Conservation (phyloP, 331 rosid genomes). For the Malus hybrid region DNA sequence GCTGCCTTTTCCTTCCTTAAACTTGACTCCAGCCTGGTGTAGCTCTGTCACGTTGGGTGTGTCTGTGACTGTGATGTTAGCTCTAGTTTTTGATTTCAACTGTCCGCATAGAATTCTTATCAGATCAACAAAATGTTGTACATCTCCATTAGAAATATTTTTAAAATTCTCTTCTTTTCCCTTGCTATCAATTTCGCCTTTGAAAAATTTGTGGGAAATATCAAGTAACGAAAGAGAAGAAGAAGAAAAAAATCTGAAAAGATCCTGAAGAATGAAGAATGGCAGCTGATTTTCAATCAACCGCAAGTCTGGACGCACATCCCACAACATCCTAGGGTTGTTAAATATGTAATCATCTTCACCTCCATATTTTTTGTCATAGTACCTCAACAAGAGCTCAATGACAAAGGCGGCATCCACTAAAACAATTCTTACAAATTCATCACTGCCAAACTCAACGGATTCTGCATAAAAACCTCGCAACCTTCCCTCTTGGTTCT, state of each 20-base stretch:
- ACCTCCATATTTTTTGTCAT: neutral
- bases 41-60: constrained; percentile 1
- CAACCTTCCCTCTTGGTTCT: neutral
- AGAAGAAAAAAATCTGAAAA: neutral
- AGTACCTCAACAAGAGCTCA: neutral
- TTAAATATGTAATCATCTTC: neutral
- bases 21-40: constrained; percentile 5
- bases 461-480: constrained; percentile 8
- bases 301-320: neutral
- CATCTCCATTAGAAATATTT: no score
- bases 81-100: neutral
- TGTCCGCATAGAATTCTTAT: neutral
- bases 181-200: fast-evolving
- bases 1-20: neutral
- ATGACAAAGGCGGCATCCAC: constrained; percentile 8
- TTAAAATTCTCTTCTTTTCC: neutral
- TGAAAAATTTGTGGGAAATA: neutral
- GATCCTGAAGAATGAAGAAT: constrained; percentile 14
- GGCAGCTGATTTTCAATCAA: constrained; percentile 27
- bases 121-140: constrained; percentile 20
- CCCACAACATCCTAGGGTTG: neutral
- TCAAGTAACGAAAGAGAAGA: neutral
- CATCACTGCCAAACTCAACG: neutral
- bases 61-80: no score
- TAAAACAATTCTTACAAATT: constrained; percentile 8